phyloP scores from a whole-genome alignment of 768 basidiomycete species.

The Phlebiopsis gigantea region DNA sequence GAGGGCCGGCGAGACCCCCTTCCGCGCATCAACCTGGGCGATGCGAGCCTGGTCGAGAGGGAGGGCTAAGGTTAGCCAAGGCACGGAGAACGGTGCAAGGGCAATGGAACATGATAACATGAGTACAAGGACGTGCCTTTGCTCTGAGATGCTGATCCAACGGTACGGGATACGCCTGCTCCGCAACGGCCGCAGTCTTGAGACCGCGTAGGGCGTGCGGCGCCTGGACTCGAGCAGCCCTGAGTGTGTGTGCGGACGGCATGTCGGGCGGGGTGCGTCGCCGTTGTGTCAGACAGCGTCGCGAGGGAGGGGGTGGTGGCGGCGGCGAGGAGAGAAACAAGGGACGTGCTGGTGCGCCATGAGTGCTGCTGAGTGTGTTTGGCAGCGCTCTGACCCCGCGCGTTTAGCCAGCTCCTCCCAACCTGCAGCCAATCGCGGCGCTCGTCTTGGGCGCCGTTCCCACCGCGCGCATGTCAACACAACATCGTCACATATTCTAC shows the following conservation, averaged over 20 bases:
- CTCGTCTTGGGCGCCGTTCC: neutral
- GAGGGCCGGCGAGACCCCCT: conserved; percentile 47
- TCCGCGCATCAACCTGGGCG: conserved; percentile 42
- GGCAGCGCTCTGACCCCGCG: no score
- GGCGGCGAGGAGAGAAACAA: neutral
- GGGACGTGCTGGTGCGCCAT: neutral
- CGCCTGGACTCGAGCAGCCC: neutral
- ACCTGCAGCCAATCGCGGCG: neutral
- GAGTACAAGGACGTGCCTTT: neutral
- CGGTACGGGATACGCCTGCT: conserved; percentile 11
- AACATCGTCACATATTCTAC: neutral
- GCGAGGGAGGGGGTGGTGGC: neutral
- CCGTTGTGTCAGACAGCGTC: neutral
- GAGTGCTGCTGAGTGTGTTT: no score
- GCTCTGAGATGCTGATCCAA: conserved; percentile 8
- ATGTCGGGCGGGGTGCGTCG: neutral
- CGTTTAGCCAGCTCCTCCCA: no score
- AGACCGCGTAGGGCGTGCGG: neutral
- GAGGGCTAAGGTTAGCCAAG: neutral
- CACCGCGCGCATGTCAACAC: no score
- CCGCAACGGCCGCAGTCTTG: conserved; percentile 12
- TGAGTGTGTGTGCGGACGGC: neutral
- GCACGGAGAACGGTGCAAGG: neutral
- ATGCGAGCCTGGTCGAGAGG: conserved; percentile 45
- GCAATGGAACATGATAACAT: neutral